Evolutionary conservation across 352 stramenopile species (phyloP).

Genomic region (Phytopythium litorale): DNA sequence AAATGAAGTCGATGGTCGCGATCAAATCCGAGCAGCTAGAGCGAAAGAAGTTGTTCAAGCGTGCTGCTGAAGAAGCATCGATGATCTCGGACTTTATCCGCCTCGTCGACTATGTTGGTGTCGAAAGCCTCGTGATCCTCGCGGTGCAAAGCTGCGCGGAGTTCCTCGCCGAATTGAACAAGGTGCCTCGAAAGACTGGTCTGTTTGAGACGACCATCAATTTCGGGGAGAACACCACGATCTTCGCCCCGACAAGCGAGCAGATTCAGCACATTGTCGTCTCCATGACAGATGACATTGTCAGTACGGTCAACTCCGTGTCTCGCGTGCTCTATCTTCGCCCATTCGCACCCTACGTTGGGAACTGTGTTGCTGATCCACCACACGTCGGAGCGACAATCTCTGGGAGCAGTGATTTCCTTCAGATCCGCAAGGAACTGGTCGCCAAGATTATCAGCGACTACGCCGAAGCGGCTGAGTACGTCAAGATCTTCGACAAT

Average conservation of each 20-base stretch:
- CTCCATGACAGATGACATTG: conserved; percentile 86
- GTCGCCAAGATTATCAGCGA: conserved; percentile 84
- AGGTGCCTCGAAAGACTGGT: conserved; percentile 84
- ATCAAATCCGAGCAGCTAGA: conserved; percentile 90
- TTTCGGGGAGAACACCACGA: conserved; percentile 77
- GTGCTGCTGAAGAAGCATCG: conserved; percentile 80
- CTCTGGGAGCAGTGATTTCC: conserved; percentile 64
- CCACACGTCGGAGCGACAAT: conserved; percentile 79
- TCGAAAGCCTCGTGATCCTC: conserved; percentile 89
- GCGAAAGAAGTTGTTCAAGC: conserved; percentile 72
- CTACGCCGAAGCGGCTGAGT: conserved; percentile 85
- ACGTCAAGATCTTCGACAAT: conserved; percentile 91
- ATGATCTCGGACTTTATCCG: conserved; percentile 94
- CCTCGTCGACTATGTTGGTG: conserved; percentile 90
- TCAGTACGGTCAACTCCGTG: conserved; percentile 86
- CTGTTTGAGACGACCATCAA: conserved; percentile 93
- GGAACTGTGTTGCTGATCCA: conserved; percentile 59
- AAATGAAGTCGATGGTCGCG: conserved; percentile 92
- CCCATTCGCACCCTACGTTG: conserved; percentile 79
- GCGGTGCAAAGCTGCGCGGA: conserved; percentile 78
- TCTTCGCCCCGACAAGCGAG: conserved; percentile 85
- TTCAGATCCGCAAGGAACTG: conserved; percentile 69
- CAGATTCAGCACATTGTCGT: conserved; percentile 90
- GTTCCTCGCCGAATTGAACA: conserved; percentile 89
- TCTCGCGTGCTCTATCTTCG: conserved; percentile 87